Percentiles rank a stretch among this genome's conserved stretches.
phyloP scores from a whole-genome alignment of 805 yeast species.

The Candida ascalaphidarum region DNA sequence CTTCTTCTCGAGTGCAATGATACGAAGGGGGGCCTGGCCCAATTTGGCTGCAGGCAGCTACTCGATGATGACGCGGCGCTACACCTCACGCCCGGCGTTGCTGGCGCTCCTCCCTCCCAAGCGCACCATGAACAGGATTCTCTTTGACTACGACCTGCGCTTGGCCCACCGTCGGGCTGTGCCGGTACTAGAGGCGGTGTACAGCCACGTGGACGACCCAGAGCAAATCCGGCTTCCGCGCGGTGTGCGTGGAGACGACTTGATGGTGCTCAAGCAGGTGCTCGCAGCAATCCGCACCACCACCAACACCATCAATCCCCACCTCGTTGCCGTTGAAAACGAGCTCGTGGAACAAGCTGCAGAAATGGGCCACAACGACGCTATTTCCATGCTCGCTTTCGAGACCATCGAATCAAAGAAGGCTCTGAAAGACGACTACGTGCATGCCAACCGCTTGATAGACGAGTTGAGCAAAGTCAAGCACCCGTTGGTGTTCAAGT shows the following conservation, averaged over 20 bases:
- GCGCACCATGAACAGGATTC: slow-evolving; percentile 45
- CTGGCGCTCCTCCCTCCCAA: slow-evolving; percentile 44
- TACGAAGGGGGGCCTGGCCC: too few species aligned
- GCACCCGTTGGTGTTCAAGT: slow-evolving; percentile 70
- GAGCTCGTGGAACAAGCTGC: slow-evolving; percentile 78
- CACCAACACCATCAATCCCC: slow-evolving; percentile 50
- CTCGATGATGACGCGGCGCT: too few species aligned
- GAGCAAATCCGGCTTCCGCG: slow-evolving; percentile 31
- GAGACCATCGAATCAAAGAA: slow-evolving; percentile 36
- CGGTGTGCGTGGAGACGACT: slow-evolving; percentile 44
- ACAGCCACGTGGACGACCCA: slow-evolving; percentile 37
- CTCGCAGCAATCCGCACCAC: slow-evolving; percentile 52
- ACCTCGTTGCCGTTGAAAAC: slow-evolving; percentile 56
- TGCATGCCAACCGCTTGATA: slow-evolving; percentile 56
- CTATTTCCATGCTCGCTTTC: slow-evolving; percentile 66
- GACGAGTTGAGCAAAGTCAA: slow-evolving; percentile 45
- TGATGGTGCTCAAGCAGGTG: slow-evolving; percentile 61
- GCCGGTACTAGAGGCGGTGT: slow-evolving; percentile 45
- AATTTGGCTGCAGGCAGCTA: too few species aligned
- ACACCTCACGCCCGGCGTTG: slow-evolving; percentile 19
- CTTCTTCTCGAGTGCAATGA: too few species aligned
- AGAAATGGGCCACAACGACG: slow-evolving; percentile 74
- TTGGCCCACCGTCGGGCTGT: slow-evolving; percentile 44
- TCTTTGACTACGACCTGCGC: slow-evolving; percentile 61
- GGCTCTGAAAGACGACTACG: slow-evolving; percentile 42